Base-by-base conservation (phyloP, 768 basidiomycete genomes). In the Mycena metata region DNA sequence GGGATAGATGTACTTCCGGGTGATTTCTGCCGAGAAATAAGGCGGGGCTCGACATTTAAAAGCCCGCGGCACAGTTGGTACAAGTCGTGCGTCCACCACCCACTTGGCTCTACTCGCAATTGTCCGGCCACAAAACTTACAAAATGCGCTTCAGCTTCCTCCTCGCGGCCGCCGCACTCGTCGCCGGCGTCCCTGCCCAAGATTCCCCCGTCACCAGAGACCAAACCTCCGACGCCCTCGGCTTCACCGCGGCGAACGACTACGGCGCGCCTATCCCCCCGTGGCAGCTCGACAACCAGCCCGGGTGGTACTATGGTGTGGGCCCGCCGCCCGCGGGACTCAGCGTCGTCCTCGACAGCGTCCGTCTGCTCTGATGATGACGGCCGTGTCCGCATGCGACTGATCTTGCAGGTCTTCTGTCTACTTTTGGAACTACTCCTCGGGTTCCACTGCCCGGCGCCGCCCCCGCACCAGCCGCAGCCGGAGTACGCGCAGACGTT, bases 241-340 rank as follows among this genome's bases (percentile, higher is more conserved):
- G 82, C 67, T 71, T 84, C 62, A 78, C 74, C 36, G 46, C 61
- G 30, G 52, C 50, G 46, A 83, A 80, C 70, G 52, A 77, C 66
- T 85, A 82, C 63, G 80, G 80, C 50, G 75, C 84, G 33, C 84
- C 84, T 10, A 66, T 69, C 42, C 75, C 80, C 33, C 83, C 83
- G 33, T 83, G 83, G 83, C 61, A 73, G 13, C 42, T 67, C 43
- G 76, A 72, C 5, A 49, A 75, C 39, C 60, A 78, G 30, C 83
- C 84, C 52, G 84, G 84, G 46, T 85, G 84, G 84, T 84, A 83
- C 74, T 82, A 78, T 39, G 84, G 84, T 2, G 62, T 72, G 43
- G 71, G 77, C 54, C 76, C 79, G 16, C 70, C 73, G 16, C 78
- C 75, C 66, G 76, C 76, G 6, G 67, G 74, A 5, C 60, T 80